A percentile compares a stretch with the other conserved stretches of the same genome.
These are phyloP conservation scores for Diddensiella santjacobensis DNA, from an alignment of 805 yeast genomes.

Conservation along the genomic window DNA sequence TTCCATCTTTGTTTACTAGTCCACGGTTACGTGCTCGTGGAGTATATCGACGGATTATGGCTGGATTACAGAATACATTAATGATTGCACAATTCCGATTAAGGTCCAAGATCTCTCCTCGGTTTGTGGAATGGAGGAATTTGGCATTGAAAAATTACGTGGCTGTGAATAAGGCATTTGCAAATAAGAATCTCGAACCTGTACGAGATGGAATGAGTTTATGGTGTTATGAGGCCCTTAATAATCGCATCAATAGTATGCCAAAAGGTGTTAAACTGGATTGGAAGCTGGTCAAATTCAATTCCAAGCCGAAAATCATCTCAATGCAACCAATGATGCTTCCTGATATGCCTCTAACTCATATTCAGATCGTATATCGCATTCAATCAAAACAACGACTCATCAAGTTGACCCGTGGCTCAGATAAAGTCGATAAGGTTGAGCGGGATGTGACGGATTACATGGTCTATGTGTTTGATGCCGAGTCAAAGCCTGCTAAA, in stretches of 20 bases:
- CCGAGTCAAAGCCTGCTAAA: constrained; percentile 48
- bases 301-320: constrained; percentile 66
- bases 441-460: constrained; percentile 59
- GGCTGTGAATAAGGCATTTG: constrained; percentile 78
- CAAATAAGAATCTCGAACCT: constrained; percentile 47
- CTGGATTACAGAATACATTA: constrained; percentile 64
- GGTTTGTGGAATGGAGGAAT: constrained; percentile 78
- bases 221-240: constrained; percentile 61
- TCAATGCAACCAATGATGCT: constrained; percentile 64
- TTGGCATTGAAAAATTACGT: constrained; percentile 74
- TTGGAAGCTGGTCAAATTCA: constrained; percentile 76
- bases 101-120: constrained; percentile 64
- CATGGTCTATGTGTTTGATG: constrained; percentile 57
- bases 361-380: constrained; percentile 58
- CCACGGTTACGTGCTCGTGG: constrained; percentile 46
- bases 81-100: constrained; percentile 58
- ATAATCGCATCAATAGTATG: constrained; percentile 47
- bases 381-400: constrained; percentile 61
- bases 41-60: constrained; percentile 55
- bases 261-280: constrained; percentile 59
- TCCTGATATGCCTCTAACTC: constrained; percentile 51
- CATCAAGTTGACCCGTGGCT: constrained; percentile 44
- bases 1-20: constrained; percentile 41
- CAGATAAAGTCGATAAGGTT: constrained; percentile 43
- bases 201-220: constrained; percentile 47